A percentile compares a stretch with the other conserved stretches of the same genome.
phyloP scores from a whole-genome alignment of 2,329 filamentous ascomycete genomes.

The Metarhizium robertsii region DNA sequence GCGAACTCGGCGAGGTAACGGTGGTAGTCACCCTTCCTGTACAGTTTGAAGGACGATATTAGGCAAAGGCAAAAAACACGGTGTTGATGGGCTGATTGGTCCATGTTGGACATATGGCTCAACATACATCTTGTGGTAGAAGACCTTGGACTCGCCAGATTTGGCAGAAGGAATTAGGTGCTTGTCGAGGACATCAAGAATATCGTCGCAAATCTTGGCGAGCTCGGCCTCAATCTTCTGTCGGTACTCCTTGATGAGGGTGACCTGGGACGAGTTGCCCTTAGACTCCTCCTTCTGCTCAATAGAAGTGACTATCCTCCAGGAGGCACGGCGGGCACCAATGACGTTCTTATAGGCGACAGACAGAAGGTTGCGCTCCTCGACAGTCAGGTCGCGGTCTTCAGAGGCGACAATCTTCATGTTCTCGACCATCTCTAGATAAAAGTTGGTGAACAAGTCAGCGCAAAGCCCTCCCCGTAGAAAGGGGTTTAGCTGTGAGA shows the following conservation, averaged over 20 bases:
- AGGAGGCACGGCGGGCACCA: constrained; percentile 90
- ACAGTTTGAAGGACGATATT: neutral
- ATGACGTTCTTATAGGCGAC: constrained; percentile 99
- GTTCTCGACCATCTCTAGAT: constrained; percentile 96
- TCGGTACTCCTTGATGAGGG: constrained; percentile 94
- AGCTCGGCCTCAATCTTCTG: constrained; percentile 97
- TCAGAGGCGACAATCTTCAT: constrained; percentile 97
- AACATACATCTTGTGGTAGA: constrained; percentile 95
- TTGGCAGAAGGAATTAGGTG: constrained; percentile 90
- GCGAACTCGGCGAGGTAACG: constrained; percentile 97
- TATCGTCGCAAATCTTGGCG: constrained; percentile 95
- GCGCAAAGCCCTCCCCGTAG: constrained; percentile 8
- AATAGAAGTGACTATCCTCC: constrained; percentile 97
- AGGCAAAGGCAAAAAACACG: neutral
- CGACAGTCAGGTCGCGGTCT: constrained; percentile 73
- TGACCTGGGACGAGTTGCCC: constrained; percentile 86
- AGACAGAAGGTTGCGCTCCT: constrained; percentile 94
- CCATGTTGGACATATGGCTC: constrained; percentile 22
- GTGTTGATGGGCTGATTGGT: neutral
- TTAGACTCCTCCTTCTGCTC: constrained; percentile 99
- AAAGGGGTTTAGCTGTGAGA: neutral
- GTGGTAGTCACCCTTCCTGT: constrained; percentile 98
- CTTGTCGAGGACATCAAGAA: constrained; percentile 88
- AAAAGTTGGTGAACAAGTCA: constrained; percentile 12
- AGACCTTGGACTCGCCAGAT: constrained; percentile 97